Evolutionary conservation across 2,329 filamentous ascomycete species (phyloP), one percentile per base, ranked within the genome.

Genomic region (Exophiala oligosperma): DNA sequence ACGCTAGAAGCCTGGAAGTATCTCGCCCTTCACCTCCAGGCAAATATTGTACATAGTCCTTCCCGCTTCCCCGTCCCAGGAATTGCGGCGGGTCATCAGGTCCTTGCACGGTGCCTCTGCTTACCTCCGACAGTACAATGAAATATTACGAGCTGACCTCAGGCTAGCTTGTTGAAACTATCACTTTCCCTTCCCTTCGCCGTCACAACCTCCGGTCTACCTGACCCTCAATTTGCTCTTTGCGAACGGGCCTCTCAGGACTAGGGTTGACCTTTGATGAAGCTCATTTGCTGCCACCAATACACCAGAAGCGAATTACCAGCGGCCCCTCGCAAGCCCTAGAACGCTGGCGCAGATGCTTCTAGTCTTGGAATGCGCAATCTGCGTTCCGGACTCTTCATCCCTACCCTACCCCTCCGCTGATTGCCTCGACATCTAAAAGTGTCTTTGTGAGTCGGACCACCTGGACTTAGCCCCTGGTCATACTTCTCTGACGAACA

Each of bases 1-100:
- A 49, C 61, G 58, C 61, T 63, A 63, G 57, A 60, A 63, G 58
- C 58, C 58, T 61, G 61, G 58, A 63, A 60, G 58, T 49, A 63
- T 57, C 38, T 58, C 56, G 58, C 11, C 56, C 52, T 41, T 60
- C 50, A 59, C 52, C 55, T 56, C 57, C 57, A 57, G 54, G 48
- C 14, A 52, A 57, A 60, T 49, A 17, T 17, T 17, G 17, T 17
- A 17, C 17, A 17, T 17, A 49, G 56, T 54, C 50, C 47, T 53
- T 56, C 56, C 61, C 59, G 59, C 53, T 62, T 64, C 61, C 59
- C 59, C 59, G 61, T 64, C 59, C 61, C 57, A 62, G 51, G 56
- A 62, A 58, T 61, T 59, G 59, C 49, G 23, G 49, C 56, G 38
- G 56, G 49, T 41, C 56, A 56, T 51, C 52, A 48, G 37, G 41